Evolutionary conservation across 2,329 filamentous ascomycete genomes (phyloP).

Genomic region (Chaetomiaceae sp.): DNA sequence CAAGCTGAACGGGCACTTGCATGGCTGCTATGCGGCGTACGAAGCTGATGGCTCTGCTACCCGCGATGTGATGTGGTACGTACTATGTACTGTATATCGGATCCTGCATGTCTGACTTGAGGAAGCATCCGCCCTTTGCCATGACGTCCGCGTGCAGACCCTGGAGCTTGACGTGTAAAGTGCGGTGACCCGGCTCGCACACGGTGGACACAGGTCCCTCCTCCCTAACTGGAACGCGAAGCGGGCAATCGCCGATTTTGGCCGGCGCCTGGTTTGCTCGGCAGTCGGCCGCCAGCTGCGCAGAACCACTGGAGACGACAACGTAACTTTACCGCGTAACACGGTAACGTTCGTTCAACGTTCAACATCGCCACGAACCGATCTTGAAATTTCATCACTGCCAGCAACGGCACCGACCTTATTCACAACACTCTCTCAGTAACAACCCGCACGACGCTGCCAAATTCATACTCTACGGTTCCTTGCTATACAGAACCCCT

Average conservation of each 20-base stretch:
- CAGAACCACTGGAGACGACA: too few species aligned
- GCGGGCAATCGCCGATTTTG: slow-evolving; percentile 3
- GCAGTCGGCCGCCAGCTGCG: slow-evolving; percentile 11
- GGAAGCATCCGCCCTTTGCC: neutral
- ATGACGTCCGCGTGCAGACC: slow-evolving; percentile 10
- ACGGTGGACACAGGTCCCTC: slow-evolving; percentile 12
- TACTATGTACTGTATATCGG: too few species aligned
- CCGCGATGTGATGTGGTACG: neutral
- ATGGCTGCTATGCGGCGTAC: neutral
- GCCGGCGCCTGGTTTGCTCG: neutral
- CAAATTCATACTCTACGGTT: too few species aligned
- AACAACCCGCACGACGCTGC: neutral
- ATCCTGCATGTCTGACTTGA: slow-evolving; percentile 11
- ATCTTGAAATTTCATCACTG: neutral
- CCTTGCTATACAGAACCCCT: too few species aligned
- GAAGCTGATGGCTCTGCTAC: neutral
- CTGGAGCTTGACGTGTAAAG: too few species aligned
- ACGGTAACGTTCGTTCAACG: too few species aligned
- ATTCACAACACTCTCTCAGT: neutral
- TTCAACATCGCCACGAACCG: too few species aligned
- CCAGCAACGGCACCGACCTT: neutral
- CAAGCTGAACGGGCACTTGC: neutral
- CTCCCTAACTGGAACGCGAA: slow-evolving; percentile 1
- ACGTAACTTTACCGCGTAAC: too few species aligned
- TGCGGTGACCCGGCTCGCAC: neutral